Evolutionary conservation across 345 rosid genomes (phyloP).

Genomic region (Bruguiera gymnorhiza): DNA sequence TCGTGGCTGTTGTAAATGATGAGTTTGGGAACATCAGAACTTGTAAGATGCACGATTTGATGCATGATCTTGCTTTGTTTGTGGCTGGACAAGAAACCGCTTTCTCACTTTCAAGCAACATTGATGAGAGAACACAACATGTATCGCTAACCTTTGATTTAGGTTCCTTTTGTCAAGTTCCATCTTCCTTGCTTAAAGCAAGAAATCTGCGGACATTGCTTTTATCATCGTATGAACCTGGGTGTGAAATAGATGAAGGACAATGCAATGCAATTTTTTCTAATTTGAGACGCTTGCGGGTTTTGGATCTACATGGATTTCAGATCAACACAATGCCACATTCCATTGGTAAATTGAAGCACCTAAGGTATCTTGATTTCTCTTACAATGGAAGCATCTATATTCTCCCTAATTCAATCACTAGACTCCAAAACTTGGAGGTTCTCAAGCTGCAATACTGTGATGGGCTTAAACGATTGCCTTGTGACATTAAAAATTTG

Average conservation of each 20-base stretch:
- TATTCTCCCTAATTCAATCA: conserved; percentile 12
- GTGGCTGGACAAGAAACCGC: neutral
- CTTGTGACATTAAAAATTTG: neutral
- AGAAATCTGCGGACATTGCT: neutral
- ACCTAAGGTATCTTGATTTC: conserved; percentile 20
- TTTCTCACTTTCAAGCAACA: fast-evolving
- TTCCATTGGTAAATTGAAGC: conserved; percentile 12
- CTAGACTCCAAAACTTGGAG: conserved; percentile 12
- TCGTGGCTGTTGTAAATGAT: conserved; percentile 15
- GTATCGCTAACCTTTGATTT: conserved; percentile 3
- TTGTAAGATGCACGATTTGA: conserved; percentile 20
- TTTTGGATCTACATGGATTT: neutral
- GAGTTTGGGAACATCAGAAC: fast-evolving
- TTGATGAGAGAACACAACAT: neutral
- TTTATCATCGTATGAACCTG: neutral
- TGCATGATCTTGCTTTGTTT: conserved; percentile 15
- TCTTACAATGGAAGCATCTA: conserved; percentile 3
- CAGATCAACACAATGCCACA: neutral
- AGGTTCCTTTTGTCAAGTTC: neutral
- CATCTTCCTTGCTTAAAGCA: neutral
- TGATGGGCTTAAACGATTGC: neutral
- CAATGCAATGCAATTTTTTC: neutral
- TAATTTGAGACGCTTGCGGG: neutral
- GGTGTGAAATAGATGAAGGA: neutral
- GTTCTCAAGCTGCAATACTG: conserved; percentile 6